phyloP scores from a whole-genome alignment of 2,329 filamentous ascomycete genomes.

The Zymoseptoria passerinii region DNA sequence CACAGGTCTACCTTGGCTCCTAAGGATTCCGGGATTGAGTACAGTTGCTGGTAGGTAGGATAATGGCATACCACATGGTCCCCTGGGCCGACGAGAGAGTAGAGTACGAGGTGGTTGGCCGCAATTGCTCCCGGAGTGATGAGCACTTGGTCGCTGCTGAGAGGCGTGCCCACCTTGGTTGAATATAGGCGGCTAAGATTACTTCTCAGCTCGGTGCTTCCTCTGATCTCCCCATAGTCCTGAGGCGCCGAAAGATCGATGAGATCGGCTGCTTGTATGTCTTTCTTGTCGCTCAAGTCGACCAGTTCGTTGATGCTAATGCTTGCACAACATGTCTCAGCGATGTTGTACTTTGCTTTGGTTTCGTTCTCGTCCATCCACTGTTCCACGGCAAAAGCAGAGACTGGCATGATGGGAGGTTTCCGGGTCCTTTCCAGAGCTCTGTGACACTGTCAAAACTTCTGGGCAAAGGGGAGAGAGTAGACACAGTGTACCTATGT shows the following conservation, averaged over 20 bases:
- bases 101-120: conserved; percentile 76
- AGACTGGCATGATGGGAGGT: conserved; percentile 2
- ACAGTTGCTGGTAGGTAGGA: conserved; percentile 80
- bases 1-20: conserved; percentile 72
- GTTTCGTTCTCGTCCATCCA: conserved; percentile 51
- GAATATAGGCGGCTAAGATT: conserved; percentile 60
- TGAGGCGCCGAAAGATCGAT: conserved; percentile 50
- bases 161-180: conserved; percentile 40
- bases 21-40: conserved; percentile 62
- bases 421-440: neutral
- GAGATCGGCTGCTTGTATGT: conserved; percentile 33
- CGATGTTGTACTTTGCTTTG: conserved; percentile 57
- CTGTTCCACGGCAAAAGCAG: conserved; percentile 27
- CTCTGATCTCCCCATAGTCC: conserved; percentile 66
- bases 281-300: conserved; percentile 49
- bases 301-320: conserved; percentile 62
- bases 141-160: conserved; percentile 57
- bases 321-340: conserved; percentile 70
- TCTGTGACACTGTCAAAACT: too few species aligned
- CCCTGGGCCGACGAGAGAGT: conserved; percentile 60
- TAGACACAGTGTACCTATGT: too few species aligned
- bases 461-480: too few species aligned
- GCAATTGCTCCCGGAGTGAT: conserved; percentile 73
- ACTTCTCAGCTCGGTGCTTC: conserved; percentile 53
- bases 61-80: conserved; percentile 84